Conservation (phyloP, 2,329 filamentous ascomycete species). For the Sporothrix sp. region DNA sequence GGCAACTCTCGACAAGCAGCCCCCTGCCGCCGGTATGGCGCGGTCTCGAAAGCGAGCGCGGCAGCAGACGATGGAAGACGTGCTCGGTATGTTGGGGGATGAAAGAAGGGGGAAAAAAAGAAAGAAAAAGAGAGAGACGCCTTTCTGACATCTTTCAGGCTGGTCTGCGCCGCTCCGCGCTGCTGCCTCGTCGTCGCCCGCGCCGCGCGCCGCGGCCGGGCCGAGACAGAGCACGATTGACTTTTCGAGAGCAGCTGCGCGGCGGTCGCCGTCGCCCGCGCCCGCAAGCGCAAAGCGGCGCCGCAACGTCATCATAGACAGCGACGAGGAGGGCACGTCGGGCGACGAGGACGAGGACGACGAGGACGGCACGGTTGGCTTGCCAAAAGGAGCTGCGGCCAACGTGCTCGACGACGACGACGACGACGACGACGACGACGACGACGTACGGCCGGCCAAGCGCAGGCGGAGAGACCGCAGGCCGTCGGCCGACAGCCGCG, state of each 20-base stretch:
- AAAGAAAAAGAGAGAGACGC: no score
- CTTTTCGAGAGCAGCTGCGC: not conserved
- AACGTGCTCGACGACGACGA: conserved; percentile 6
- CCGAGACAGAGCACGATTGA: no score
- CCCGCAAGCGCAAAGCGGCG: not conserved
- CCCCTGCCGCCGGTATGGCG: no score
- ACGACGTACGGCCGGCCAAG: conserved; percentile 13
- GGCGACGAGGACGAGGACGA: not conserved
- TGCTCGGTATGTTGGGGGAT: conserved; percentile 3
- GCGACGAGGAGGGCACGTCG: not conserved
- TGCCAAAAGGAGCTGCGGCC: no score
- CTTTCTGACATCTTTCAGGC: not conserved
- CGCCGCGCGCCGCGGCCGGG: no score
- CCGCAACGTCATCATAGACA: not conserved
- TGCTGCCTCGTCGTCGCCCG: not conserved
- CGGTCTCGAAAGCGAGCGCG: not conserved
- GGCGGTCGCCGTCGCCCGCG: no score
- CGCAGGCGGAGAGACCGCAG: not conserved
- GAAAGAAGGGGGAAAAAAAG: no score
- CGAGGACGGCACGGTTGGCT: not conserved
- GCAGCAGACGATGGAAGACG: conserved; percentile 11
- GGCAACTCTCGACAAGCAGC: no score
- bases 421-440: conserved; percentile 3
- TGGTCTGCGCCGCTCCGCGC: not conserved
- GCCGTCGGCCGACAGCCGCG: not conserved